Evolutionary conservation across 768 basidiomycete species (phyloP).

Genomic region (Tricholomella constricta): DNA sequence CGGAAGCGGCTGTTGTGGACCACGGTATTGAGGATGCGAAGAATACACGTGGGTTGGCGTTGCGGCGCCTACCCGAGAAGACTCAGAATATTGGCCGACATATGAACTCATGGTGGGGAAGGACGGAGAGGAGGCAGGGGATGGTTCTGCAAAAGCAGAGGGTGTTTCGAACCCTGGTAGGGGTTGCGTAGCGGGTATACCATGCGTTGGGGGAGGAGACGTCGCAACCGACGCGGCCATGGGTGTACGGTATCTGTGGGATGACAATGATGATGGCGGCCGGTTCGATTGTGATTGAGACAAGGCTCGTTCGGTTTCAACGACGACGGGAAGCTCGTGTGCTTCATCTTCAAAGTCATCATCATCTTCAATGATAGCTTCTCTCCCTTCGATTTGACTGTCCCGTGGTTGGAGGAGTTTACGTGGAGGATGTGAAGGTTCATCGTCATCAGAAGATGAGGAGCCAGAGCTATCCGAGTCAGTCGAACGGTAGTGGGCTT

Average conservation of each 20-base stretch:
- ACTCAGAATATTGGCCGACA: conserved; percentile 39
- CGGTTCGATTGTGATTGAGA: conserved; percentile 50
- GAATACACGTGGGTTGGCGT: conserved; percentile 41
- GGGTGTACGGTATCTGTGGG: conserved; percentile 78
- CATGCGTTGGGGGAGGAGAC: conserved; percentile 52
- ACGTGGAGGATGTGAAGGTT: conserved; percentile 19
- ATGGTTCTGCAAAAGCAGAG: conserved; percentile 67
- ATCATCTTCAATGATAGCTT: conserved; percentile 47
- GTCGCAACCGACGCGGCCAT: conserved; percentile 61
- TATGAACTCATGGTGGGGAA: conserved; percentile 40
- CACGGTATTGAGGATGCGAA: conserved; percentile 36
- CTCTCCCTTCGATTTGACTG: conserved; percentile 35
- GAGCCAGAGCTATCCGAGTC: conserved; percentile 69
- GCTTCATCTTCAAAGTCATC: conserved; percentile 43
- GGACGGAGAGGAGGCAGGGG: conserved; percentile 40
- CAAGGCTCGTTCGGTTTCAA: conserved; percentile 23
- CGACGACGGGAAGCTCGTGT: conserved; percentile 39
- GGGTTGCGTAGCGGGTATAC: conserved; percentile 69
- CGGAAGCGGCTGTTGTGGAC: conserved; percentile 33
- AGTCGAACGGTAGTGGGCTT: conserved; percentile 48
- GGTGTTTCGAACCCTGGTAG: conserved; percentile 69
- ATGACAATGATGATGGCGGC: conserved; percentile 78
- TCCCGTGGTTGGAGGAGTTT: conserved; percentile 20
- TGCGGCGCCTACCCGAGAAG: conserved; percentile 37
- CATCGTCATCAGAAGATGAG: conserved; percentile 46